Percentiles rank a stretch among this genome's conserved stretches.
phyloP scores from a whole-genome alignment of 2,329 filamentous ascomycete species.

The Emmonsia crescens region DNA sequence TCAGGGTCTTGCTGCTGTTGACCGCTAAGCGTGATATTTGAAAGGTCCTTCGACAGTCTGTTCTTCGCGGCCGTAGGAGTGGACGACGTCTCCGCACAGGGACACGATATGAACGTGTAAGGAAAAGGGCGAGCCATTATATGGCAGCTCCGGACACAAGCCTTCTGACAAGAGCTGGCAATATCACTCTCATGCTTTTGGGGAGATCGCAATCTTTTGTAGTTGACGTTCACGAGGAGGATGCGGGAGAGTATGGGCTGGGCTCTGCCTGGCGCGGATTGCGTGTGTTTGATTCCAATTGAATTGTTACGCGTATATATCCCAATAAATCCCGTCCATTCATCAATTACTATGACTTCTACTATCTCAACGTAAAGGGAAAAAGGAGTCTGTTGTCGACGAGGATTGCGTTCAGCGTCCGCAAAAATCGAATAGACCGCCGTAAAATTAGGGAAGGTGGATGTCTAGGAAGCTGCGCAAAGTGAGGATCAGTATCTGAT shows the following conservation, averaged over 20 bases:
- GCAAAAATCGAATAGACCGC: background rate
- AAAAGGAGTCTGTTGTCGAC: background rate
- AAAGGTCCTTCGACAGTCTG: slow-evolving; percentile 14
- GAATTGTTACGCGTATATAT: background rate
- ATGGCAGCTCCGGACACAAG: background rate
- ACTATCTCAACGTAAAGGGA: background rate
- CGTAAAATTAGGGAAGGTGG: background rate
- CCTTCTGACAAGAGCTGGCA: background rate
- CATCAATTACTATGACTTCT: background rate
- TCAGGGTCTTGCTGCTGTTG: slow-evolving; percentile 23
- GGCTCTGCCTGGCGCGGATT: background rate
- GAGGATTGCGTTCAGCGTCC: background rate
- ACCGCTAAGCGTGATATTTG: slow-evolving; percentile 8
- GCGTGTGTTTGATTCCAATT: too few species aligned
- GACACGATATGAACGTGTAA: slow-evolving; percentile 17
- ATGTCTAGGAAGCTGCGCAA: background rate
- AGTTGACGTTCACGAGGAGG: background rate
- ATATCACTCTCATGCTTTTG: slow-evolving; percentile 2
- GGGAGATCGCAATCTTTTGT: background rate
- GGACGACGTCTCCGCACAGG: slow-evolving; percentile 12
- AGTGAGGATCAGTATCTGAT: background rate
- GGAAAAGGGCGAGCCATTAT: slow-evolving; percentile 18
- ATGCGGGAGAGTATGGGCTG: background rate
- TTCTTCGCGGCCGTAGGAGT: slow-evolving; percentile 6
- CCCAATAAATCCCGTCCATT: background rate